Percentiles rank a stretch among this genome's conserved stretches.
Evolutionary conservation across 306 rosid species (phyloP).

Genomic region (Rosa lucieae): DNA sequence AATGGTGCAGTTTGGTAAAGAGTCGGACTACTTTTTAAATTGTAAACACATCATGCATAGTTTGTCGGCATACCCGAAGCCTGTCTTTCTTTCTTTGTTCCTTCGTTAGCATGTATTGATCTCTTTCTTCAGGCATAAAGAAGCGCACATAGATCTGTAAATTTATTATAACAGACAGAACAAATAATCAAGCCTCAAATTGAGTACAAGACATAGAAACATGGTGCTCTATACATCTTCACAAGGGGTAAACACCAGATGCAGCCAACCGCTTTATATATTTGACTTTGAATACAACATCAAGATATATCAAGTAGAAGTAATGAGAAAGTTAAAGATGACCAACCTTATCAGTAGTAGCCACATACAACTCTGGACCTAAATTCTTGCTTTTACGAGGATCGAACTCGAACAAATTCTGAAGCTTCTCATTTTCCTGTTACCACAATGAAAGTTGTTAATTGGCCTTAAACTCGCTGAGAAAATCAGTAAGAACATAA

Average conservation of each 20-base stretch:
- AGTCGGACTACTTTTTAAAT: background rate
- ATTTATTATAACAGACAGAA: background rate
- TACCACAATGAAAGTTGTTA: background rate
- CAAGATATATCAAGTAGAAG: background rate
- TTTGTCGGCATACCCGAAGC: conserved; percentile 21
- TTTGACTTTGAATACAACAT: background rate
- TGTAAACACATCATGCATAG: background rate
- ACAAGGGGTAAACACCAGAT: background rate
- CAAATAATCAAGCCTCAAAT: background rate
- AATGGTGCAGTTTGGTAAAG: background rate
- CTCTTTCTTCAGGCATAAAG: conserved; percentile 21
- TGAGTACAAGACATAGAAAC: background rate
- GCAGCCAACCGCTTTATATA: background rate
- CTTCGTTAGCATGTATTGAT: background rate
- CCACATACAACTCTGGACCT: conserved; percentile 28
- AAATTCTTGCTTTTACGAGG: background rate
- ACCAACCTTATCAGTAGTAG: conserved; percentile 29
- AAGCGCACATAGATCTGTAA: conserved; percentile 11
- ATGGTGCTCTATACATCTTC: background rate
- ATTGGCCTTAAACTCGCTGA: background rate
- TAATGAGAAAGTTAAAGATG: background rate
- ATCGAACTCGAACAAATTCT: conserved; percentile 23
- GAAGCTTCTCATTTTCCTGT: conserved; percentile 40
- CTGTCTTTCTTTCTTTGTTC: conserved; percentile 28
- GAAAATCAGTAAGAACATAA: background rate